Percentiles rank a stretch among this genome's conserved stretches.
Conservation (phyloP, 768 basidiomycete genomes). For the Leccinellum albellum region DNA sequence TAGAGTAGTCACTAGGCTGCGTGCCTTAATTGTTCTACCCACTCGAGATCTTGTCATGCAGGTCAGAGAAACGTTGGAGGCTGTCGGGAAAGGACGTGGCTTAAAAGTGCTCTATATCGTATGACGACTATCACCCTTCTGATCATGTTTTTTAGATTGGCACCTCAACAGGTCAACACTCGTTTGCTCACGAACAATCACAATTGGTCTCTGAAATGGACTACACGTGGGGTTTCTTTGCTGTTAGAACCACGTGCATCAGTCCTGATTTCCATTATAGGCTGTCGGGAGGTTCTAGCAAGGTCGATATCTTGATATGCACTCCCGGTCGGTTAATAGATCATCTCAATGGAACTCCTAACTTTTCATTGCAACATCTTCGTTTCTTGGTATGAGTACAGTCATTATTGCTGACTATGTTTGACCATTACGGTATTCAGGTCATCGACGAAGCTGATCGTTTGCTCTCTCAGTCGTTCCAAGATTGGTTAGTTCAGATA, state of each 20-base stretch:
- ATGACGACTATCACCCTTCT: neutral
- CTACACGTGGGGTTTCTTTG: constrained; percentile 39
- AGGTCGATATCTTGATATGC: constrained; percentile 90
- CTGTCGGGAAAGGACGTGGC: constrained; percentile 77
- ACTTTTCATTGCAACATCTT: constrained; percentile 90
- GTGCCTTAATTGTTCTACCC: constrained; percentile 87
- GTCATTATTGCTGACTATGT: neutral
- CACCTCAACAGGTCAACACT: constrained; percentile 89
- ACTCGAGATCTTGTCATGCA: constrained; percentile 92
- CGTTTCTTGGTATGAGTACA: constrained; percentile 77
- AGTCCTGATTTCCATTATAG: constrained; percentile 33
- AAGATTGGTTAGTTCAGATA: constrained; percentile 89
- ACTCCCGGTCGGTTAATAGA: constrained; percentile 96
- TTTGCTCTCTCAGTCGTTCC: constrained; percentile 92
- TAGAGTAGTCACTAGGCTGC: constrained; percentile 75
- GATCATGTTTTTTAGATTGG: constrained; percentile 46
- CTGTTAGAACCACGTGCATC: neutral
- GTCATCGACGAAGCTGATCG: constrained; percentile 98
- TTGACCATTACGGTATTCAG: constrained; percentile 37
- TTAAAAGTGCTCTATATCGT: constrained; percentile 55
- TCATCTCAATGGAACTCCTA: constrained; percentile 81
- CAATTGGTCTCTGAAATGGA: constrained; percentile 66
- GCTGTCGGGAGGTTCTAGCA: constrained; percentile 81
- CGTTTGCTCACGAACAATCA: constrained; percentile 87
- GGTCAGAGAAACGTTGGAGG: constrained; percentile 90